These are phyloP conservation scores for Durio zibethinus DNA, from an alignment of 345 rosid genomes.

Conservation along the genomic window DNA sequence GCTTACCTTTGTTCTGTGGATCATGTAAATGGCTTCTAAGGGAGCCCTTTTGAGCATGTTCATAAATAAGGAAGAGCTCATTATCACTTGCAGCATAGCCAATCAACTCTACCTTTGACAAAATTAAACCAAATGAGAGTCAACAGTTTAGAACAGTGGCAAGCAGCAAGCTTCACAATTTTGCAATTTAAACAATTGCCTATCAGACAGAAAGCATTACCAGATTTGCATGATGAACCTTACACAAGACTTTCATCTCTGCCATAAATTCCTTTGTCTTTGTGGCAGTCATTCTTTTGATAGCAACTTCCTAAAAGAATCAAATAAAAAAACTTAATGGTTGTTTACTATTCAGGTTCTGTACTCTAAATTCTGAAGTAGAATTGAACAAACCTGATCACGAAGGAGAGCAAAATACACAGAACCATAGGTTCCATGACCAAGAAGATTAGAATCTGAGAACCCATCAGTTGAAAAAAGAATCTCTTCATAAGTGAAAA, in stretches of 20 bases:
- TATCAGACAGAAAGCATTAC: constrained; percentile 38
- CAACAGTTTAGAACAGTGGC: constrained; percentile 24
- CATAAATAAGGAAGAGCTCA: constrained; percentile 86
- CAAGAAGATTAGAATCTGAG: constrained; percentile 80
- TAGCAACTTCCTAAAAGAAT: constrained; percentile 71
- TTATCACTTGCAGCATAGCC: constrained; percentile 78
- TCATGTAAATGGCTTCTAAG: constrained; percentile 84
- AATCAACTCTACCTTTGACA: constrained; percentile 88
- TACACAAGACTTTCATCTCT: constrained; percentile 96
- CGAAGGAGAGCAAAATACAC: constrained; percentile 71
- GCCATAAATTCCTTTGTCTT: constrained; percentile 90
- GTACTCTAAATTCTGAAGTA: not conserved
- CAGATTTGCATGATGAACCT: constrained; percentile 94
- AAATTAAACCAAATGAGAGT: constrained; percentile 38
- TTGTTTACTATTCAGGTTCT: not conserved
- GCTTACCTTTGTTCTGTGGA: constrained; percentile 82
- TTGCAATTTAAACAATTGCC: not conserved
- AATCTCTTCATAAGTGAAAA: constrained; percentile 76
- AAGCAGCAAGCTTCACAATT: constrained; percentile 3
- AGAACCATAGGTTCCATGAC: constrained; percentile 92
- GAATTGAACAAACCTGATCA: constrained; percentile 61
- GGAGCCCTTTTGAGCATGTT: constrained; percentile 88
- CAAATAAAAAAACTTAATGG: constrained; percentile 8
- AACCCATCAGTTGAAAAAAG: constrained; percentile 69
- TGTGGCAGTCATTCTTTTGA: constrained; percentile 90